Base-by-base conservation (phyloP, 352 stramenopile genomes). In the Phytophthora cryptogea region DNA sequence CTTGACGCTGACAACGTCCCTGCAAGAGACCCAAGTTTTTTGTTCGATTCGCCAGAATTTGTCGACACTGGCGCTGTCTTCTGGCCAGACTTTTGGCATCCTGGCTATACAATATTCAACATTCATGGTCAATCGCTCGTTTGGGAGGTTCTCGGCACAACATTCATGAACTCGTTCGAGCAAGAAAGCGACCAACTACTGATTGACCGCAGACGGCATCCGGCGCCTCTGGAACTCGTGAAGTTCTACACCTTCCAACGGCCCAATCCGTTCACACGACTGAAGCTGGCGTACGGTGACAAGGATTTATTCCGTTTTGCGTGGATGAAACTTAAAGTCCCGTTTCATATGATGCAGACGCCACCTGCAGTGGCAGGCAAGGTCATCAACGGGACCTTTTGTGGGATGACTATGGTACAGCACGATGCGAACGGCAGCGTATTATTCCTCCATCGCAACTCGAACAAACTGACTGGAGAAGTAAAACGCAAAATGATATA, bases 111-210 rank as follows among this genome's bases (percentile, higher is more conserved):
- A 64, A 83, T 85, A 30, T 87, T 87, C 58, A 87, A 87, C 44
- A 72, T 87, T 41, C 70, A 87, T 42, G 68, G 60, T 3, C 45
- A 72, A 40, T 79, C 67, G 30, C 54, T 84, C 7, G 41, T 88
- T 8, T 88, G 78, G 76, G 68, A 81, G 43, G 47, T 83, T 23
- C 68, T 88, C 5, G 74, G 57, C 10, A 48, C 78, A 10, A 30
- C 56, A 1, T 80, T 75, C 46, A 64, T 81, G 27, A 66, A 79
- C 59, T 83, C 81, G 56, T 86, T 86, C 44, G 78, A 88, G 69
- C 78, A 88, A 54, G 78, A 88, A 59, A 85, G 74, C 40, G 78
- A 75, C 5, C 78, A 86, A 47, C 23, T 88, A 14, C 54, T 86
- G 10, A 68, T 88, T 44, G 65, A 84, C 55, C 56, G 67, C 11